phyloP scores from a whole-genome alignment of 345 rosid genomes.

The Salix brachista region DNA sequence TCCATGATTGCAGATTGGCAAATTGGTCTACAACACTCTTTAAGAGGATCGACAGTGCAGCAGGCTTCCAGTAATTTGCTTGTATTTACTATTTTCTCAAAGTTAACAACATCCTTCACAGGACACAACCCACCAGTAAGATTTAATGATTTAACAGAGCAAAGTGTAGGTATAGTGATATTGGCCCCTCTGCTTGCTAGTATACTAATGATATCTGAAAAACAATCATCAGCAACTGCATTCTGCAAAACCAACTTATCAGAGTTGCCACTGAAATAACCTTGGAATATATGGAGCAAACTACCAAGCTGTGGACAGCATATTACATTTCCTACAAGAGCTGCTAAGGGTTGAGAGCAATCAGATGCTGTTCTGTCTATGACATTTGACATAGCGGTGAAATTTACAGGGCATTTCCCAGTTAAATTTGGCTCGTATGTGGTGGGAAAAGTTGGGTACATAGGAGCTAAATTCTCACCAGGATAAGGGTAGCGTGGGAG shows the following conservation, averaged over 20 bases:
- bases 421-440: constrained; percentile 77
- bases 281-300: constrained; percentile 78
- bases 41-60: constrained; percentile 73
- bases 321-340: constrained; percentile 81
- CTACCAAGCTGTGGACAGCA: constrained; percentile 91
- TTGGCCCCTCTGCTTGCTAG: constrained; percentile 84
- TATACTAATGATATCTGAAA: constrained; percentile 86
- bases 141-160: constrained; percentile 72
- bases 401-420: constrained; percentile 82
- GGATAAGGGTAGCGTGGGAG: constrained; percentile 63
- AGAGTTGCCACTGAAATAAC: constrained; percentile 48
- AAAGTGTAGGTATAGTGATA: constrained; percentile 53
- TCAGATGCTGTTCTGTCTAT: constrained; percentile 73
- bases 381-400: constrained; percentile 58
- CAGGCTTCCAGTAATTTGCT: constrained; percentile 81
- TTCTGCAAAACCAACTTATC: constrained; percentile 67
- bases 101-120: constrained; percentile 53
- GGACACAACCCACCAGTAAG: constrained; percentile 94
- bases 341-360: constrained; percentile 71
- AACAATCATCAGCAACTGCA: constrained; percentile 81
- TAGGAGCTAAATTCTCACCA: constrained; percentile 55
- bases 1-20: no score
- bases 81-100: constrained; percentile 69
- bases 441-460: constrained; percentile 80
- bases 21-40: no score